phyloP scores from a whole-genome alignment of 768 basidiomycete genomes.

The Chlorophyllum brunneum region DNA sequence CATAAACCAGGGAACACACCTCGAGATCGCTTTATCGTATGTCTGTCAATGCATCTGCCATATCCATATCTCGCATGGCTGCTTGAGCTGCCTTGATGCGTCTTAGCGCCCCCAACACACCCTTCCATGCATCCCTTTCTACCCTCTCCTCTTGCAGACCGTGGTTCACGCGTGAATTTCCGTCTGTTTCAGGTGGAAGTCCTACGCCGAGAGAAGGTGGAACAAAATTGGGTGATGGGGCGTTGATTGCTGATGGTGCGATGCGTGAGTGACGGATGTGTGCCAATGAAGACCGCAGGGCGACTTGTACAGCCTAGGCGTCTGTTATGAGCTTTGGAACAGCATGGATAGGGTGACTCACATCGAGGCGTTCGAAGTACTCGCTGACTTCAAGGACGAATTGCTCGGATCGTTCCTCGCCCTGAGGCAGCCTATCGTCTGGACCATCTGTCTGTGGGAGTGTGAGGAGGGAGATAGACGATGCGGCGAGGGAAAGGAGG shows the following conservation, averaged over 20 bases:
- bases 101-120: slow-evolving; percentile 63
- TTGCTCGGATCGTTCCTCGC: slow-evolving; percentile 80
- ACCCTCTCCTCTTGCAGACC: slow-evolving; percentile 77
- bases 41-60: slow-evolving; percentile 3
- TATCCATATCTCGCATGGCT: slow-evolving; percentile 16
- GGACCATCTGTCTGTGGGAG: slow-evolving; percentile 78
- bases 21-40: background rate
- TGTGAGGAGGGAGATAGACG: slow-evolving; percentile 74
- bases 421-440: slow-evolving; percentile 67
- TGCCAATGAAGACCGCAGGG: slow-evolving; percentile 74
- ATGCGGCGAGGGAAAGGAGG: slow-evolving; percentile 70
- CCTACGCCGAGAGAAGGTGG: slow-evolving; percentile 80
- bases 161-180: slow-evolving; percentile 37
- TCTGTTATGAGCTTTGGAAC: slow-evolving; percentile 7
- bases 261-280: slow-evolving; percentile 81
- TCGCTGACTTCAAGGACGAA: slow-evolving; percentile 83
- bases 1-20: background rate
- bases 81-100: slow-evolving; percentile 50
- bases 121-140: slow-evolving; percentile 75
- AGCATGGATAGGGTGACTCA: slow-evolving; percentile 27
- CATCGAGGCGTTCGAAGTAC: slow-evolving; percentile 81
- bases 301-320: slow-evolving; percentile 65
- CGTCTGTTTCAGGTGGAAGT: slow-evolving; percentile 42
- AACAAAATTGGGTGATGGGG: slow-evolving; percentile 66
- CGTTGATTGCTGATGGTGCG: slow-evolving; percentile 84